Evolutionary conservation across 73 alveolate genomes (phyloP).

Genomic region (Paramecium primaurelia): DNA sequence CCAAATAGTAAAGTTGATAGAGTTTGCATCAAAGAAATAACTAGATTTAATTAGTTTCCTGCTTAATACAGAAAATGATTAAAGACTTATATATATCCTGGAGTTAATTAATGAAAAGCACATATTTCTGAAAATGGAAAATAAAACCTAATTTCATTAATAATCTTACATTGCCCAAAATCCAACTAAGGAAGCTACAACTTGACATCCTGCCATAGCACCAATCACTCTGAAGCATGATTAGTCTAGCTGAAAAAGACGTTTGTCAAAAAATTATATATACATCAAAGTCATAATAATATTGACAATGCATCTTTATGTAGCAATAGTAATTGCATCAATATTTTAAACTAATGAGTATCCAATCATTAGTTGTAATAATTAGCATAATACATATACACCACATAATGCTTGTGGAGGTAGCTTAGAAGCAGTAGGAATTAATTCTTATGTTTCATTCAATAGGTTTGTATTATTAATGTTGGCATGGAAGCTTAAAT

Average conservation of each 20-base stretch:
- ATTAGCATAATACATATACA: background rate
- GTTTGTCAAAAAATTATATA: background rate
- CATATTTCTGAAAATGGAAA: slow-evolving; percentile 38
- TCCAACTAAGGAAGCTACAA: background rate
- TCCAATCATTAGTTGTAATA: slow-evolving; percentile 10
- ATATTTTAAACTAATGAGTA: background rate
- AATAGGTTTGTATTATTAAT: background rate
- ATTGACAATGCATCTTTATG: slow-evolving; percentile 16
- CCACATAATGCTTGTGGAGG: background rate
- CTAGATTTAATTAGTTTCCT: background rate
- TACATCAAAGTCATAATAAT: background rate
- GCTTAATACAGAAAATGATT: background rate
- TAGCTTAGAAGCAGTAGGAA: background rate
- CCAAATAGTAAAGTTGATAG: background rate
- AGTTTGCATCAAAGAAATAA: background rate
- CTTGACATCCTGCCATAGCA: background rate
- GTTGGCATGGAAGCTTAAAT: slow-evolving; percentile 23
- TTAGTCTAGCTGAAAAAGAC: background rate
- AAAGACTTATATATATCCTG: background rate
- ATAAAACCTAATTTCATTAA: background rate
- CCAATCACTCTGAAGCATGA: background rate
- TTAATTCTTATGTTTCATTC: background rate
- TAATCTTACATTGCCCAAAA: background rate
- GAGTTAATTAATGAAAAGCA: slow-evolving; percentile 22
- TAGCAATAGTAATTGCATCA: slow-evolving; percentile 3